Evolutionary conservation across 1,139 yeast genomes (phyloP).

Genomic region (Debaryomyces sp.): DNA sequence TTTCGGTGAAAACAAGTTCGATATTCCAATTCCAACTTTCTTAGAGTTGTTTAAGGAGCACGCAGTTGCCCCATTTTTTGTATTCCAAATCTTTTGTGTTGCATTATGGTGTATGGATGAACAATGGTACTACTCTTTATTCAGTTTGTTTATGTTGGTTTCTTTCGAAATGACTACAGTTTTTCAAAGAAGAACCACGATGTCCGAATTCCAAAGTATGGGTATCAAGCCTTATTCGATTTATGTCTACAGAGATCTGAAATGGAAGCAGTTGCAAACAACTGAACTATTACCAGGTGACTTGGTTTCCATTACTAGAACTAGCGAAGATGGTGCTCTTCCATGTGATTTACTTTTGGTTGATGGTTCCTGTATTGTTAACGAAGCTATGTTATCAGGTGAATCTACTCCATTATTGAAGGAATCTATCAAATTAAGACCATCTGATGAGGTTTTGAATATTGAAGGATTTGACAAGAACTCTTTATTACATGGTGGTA

Average conservation of each 20-base stretch:
- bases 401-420: constrained; percentile 96
- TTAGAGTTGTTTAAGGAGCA: constrained; percentile 92
- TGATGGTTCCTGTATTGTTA: constrained; percentile 90
- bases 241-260: constrained; percentile 66
- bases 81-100: constrained; percentile 93
- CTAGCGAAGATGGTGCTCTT: constrained; percentile 86
- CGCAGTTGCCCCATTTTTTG: constrained; percentile 98
- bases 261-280: constrained; percentile 75
- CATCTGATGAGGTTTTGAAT: constrained; percentile 65
- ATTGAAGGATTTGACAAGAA: constrained; percentile 87
- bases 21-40: constrained; percentile 93
- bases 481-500: constrained; percentile 92
- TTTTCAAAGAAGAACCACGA: constrained; percentile 90
- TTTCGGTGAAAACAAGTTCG: constrained; percentile 86
- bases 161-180: constrained; percentile 95
- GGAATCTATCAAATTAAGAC: constrained; percentile 87
- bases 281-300: constrained; percentile 89
- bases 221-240: constrained; percentile 90
- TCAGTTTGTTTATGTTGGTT: constrained; percentile 88
- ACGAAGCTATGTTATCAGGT: constrained; percentile 98
- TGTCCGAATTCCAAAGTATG: constrained; percentile 96
- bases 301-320: constrained; percentile 82
- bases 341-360: constrained; percentile 93
- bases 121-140: constrained; percentile 93
- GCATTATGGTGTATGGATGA: constrained; percentile 97